Evolutionary conservation across 768 basidiomycete species (phyloP).

Genomic region (Trichaptum fuscoviolaceum): DNA sequence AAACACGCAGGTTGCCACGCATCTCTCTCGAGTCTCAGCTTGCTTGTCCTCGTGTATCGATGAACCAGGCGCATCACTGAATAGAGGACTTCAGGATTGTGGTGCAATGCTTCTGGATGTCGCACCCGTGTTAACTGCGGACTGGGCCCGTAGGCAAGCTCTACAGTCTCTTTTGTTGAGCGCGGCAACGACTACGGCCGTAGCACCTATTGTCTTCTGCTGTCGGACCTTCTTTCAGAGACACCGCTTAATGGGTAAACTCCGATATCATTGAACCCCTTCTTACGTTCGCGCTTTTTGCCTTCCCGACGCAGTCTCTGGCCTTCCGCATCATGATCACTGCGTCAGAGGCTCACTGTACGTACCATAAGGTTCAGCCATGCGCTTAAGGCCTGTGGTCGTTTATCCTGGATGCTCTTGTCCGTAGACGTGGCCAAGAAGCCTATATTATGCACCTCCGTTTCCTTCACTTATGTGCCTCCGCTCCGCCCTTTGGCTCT

Average conservation of each 20-base stretch:
- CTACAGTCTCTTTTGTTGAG: not conserved
- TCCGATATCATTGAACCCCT: not conserved
- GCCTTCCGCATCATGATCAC: not conserved
- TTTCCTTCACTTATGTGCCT: not conserved
- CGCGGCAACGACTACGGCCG: not conserved
- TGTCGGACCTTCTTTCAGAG: not conserved
- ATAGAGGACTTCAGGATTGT: not conserved
- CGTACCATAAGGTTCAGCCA: not conserved
- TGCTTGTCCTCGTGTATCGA: not conserved
- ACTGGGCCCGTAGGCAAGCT: not conserved
- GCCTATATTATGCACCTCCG: not conserved
- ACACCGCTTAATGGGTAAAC: not conserved
- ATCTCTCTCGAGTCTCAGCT: not conserved
- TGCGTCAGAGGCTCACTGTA: not conserved
- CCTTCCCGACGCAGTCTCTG: not conserved
- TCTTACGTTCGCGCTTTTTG: not conserved
- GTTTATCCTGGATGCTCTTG: not conserved
- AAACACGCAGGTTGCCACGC: not conserved
- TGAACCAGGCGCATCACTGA: not conserved
- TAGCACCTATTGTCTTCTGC: not conserved
- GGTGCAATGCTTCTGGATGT: not conserved
- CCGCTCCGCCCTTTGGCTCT: not conserved
- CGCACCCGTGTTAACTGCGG: not conserved
- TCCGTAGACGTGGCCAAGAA: not conserved
- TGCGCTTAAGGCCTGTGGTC: constrained; percentile 1